Evolutionary conservation across 23 red algal genomes (phyloP).

Genomic region (Porphyridium purpureum): DNA sequence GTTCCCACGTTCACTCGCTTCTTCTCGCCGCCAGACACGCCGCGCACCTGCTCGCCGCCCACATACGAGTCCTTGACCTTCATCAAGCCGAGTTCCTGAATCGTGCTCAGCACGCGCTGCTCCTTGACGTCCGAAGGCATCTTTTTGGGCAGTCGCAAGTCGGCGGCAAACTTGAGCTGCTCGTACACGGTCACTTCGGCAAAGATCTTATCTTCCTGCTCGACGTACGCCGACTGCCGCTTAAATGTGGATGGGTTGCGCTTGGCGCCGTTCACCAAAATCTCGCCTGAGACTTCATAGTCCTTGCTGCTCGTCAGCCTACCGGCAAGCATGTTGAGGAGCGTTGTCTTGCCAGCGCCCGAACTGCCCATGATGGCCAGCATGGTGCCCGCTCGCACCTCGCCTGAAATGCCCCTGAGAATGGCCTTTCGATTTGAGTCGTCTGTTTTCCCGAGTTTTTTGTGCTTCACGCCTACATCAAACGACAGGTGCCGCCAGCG

Average conservation of each 20-base stretch:
- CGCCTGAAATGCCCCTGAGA: constrained; percentile 28
- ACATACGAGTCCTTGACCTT: constrained; percentile 50
- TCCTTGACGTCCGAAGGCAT: constrained; percentile 41
- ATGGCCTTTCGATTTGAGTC: too few species aligned
- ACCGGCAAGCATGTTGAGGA: constrained; percentile 82
- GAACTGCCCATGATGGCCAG: constrained; percentile 83
- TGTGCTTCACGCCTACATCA: too few species aligned
- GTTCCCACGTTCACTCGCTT: constrained; percentile 91
- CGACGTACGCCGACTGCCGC: constrained; percentile 17
- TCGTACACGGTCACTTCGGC: constrained; percentile 90
- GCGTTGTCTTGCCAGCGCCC: constrained; percentile 78
- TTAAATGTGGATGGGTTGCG: constrained; percentile 54
- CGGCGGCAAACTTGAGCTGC: constrained; percentile 58
- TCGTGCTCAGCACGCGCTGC: constrained; percentile 37
- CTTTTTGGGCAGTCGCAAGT: constrained; percentile 40
- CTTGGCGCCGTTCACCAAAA: constrained; percentile 65
- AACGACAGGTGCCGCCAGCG: too few species aligned
- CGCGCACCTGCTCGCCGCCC: constrained; percentile 53
- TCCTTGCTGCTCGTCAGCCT: constrained; percentile 40
- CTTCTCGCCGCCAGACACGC: constrained; percentile 81
- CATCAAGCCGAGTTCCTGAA: constrained; percentile 57
- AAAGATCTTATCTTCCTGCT: constrained; percentile 87
- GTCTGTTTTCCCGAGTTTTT: too few species aligned
- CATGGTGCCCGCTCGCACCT: constrained; percentile 72
- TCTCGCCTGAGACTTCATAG: constrained; percentile 26